Base-by-base conservation (phyloP, 2,329 filamentous ascomycete genomes). In the Drechmeria coniospora region DNA sequence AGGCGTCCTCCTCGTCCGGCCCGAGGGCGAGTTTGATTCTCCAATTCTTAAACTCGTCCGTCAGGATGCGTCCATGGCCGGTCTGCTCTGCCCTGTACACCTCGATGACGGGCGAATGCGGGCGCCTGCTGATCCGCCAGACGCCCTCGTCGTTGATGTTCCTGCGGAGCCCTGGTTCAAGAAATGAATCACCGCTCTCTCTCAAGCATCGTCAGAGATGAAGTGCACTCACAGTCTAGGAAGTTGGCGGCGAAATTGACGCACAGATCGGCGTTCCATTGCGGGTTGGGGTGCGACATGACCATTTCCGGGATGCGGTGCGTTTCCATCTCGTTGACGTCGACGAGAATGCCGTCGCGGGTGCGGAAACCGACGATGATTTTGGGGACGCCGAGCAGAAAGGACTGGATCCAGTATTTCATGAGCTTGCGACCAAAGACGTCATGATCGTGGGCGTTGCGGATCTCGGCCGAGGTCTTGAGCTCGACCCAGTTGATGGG, bases 371-470 rank as follows among this genome's bases (percentile, higher is more conserved):
- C 90, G 17, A 98, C 79, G 25, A 94, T 73, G 38, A 98, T 82
- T 39, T 77, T 90, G 1, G 84, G 83, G 1, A 95, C 86, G 22
- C 87, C 87, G 2, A 98, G 74, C 3, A 98, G 63, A 46, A 93
- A 98, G 0, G 81, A 92, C 51, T 95, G 90, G 10, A 87, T 82
- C 90, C 90, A 98, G 56, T 87, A 93, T 45, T 92, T 92, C 53
- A 92, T 69, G 30, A 95, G 65, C 50, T 95, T 95, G 26, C 80
- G 71, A 53, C 94, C 81, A 47, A 87, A 93, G 36, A 74, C 78
- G 13, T 76, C 54, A 45, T 73, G 63, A 43, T 90, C 80, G 25
- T 71, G 65, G 2, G 75, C 65, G 34, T 68, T 68, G 28, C 63
- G 62, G 27, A 87, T 74, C 37, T 79, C 74, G 22, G 70, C 75